These are phyloP conservation scores for Crucibulum parvulum DNA, from an alignment of 1,284 basidiomycete species.

Conservation along the genomic window DNA sequence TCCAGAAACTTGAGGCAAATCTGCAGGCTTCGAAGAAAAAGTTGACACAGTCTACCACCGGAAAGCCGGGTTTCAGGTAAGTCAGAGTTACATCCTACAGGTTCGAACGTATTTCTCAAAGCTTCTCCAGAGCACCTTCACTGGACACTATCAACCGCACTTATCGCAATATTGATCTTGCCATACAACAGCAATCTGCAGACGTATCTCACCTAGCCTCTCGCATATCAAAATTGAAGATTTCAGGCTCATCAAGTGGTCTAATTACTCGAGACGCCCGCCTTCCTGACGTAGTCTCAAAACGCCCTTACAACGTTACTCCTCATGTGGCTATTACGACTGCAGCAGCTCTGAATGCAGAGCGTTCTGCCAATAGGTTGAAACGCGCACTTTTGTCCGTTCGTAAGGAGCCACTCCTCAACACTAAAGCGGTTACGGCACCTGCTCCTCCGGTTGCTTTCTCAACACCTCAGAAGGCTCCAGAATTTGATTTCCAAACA, in stretches of 20 bases:
- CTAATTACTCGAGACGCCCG: constrained; percentile 45
- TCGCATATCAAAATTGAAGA: constrained; percentile 61
- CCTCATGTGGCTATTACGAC: constrained; percentile 74
- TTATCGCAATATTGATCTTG: constrained; percentile 81
- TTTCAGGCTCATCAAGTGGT: constrained; percentile 30
- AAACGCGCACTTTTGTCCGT: constrained; percentile 70
- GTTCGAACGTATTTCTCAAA: neutral
- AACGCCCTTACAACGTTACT: constrained; percentile 54
- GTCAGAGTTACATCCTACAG: constrained; percentile 21
- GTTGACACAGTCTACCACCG: constrained; percentile 67
- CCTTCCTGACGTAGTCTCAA: constrained; percentile 41
- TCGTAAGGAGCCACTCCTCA: constrained; percentile 70
- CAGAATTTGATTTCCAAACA: constrained; percentile 26
- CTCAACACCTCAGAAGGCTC: constrained; percentile 39
- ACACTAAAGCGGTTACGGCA: constrained; percentile 55
- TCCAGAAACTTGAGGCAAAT: constrained; percentile 81
- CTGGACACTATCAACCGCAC: constrained; percentile 86
- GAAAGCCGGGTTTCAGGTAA: constrained; percentile 69
- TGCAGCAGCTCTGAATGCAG: constrained; percentile 80
- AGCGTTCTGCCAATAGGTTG: constrained; percentile 71
- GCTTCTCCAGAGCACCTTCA: constrained; percentile 68
- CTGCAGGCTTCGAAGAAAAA: constrained; percentile 75
- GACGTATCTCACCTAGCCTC: constrained; percentile 63
- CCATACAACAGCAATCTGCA: constrained; percentile 66
- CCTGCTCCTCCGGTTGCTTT: constrained; percentile 48